A percentile compares a stretch with the other conserved stretches of the same genome.
Evolutionary conservation across 768 basidiomycete species (phyloP).

Genomic region (Mrakia hoshinonis): DNA sequence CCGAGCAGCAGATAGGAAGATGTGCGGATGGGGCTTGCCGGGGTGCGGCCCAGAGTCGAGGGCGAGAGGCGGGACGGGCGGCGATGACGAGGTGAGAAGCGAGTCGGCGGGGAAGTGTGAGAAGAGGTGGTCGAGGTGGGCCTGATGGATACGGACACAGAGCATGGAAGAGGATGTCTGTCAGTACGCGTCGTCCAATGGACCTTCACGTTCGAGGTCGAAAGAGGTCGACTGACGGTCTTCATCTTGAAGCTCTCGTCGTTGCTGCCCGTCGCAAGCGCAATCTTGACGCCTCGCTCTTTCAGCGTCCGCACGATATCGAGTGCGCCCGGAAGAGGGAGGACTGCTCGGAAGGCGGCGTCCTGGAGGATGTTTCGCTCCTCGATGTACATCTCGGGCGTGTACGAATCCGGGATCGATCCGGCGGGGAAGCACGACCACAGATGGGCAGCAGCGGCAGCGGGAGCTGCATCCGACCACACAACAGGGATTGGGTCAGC

Average conservation of each 20-base stretch:
- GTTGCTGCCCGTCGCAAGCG: constrained; percentile 67
- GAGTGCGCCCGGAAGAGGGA: constrained; percentile 62
- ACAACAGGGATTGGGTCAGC: neutral
- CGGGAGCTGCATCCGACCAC: neutral
- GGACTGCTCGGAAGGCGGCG: constrained; percentile 57
- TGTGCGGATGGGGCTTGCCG: constrained; percentile 75
- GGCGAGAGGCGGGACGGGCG: constrained; percentile 13
- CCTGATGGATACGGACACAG: neutral
- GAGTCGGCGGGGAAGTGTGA: constrained; percentile 11
- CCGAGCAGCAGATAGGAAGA: constrained; percentile 66
- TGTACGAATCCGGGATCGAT: constrained; percentile 43
- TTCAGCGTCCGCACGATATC: constrained; percentile 65
- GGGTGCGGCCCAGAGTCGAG: constrained; percentile 26
- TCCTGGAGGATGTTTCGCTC: constrained; percentile 56
- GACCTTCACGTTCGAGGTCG: no score
- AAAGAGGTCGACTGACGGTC: constrained; percentile 41
- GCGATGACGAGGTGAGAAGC: constrained; percentile 20
- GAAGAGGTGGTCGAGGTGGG: constrained; percentile 22
- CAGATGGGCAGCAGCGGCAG: constrained; percentile 42
- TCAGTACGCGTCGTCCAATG: constrained; percentile 4
- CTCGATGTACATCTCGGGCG: constrained; percentile 52
- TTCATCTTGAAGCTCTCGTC: constrained; percentile 61
- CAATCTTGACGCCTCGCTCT: constrained; percentile 61
- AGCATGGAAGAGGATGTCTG: neutral
- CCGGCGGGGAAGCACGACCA: constrained; percentile 71